A percentile compares a stretch with the other conserved stretches of the same genome.
These are phyloP conservation scores for Pseudogymnoascus pannorum DNA, from an alignment of 2,329 filamentous ascomycete species.

Conservation along the genomic window DNA sequence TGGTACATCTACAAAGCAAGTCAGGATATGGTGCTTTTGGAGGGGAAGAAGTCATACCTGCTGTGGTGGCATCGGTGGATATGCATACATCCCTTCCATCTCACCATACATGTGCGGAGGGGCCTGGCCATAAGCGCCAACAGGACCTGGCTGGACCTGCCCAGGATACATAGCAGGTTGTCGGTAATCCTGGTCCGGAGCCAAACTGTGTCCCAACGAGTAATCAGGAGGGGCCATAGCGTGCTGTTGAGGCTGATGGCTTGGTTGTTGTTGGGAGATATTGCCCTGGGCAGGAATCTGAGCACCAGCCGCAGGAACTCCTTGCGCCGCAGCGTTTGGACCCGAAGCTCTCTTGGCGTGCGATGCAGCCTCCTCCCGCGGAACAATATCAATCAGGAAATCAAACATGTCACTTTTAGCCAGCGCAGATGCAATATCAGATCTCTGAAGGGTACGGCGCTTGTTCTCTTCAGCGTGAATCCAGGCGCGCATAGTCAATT, in stretches of 20 bases:
- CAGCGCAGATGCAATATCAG: conserved; percentile 90
- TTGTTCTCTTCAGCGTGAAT: conserved; percentile 99
- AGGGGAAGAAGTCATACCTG: conserved; percentile 50
- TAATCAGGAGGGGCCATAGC: conserved; percentile 56
- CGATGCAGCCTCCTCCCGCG: conserved; percentile 82
- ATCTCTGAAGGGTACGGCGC: conserved; percentile 85
- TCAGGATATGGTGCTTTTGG: not conserved
- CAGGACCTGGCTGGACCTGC: conserved; percentile 66
- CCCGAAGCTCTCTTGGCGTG: conserved; percentile 67
- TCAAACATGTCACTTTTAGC: conserved; percentile 99
- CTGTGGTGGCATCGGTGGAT: conserved; percentile 72
- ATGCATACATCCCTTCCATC: conserved; percentile 79
- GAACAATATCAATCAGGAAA: conserved; percentile 97
- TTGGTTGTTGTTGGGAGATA: conserved; percentile 40
- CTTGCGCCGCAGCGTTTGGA: conserved; percentile 38
- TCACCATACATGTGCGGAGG: conserved; percentile 70
- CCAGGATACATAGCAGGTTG: conserved; percentile 75
- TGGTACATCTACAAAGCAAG: conserved; percentile 33
- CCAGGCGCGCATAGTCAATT: conserved; percentile 98
- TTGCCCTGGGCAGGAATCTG: conserved; percentile 45
- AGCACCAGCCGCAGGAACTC: conserved; percentile 39
- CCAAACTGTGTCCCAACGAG: conserved; percentile 55
- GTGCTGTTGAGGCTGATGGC: conserved; percentile 51
- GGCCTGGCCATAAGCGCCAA: conserved; percentile 67
- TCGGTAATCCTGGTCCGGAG: conserved; percentile 70